A percentile compares a stretch with the other conserved stretches of the same genome.
Evolutionary conservation across 106 monocot genomes (phyloP).

Genomic region (Dactylorhiza incarnata): DNA sequence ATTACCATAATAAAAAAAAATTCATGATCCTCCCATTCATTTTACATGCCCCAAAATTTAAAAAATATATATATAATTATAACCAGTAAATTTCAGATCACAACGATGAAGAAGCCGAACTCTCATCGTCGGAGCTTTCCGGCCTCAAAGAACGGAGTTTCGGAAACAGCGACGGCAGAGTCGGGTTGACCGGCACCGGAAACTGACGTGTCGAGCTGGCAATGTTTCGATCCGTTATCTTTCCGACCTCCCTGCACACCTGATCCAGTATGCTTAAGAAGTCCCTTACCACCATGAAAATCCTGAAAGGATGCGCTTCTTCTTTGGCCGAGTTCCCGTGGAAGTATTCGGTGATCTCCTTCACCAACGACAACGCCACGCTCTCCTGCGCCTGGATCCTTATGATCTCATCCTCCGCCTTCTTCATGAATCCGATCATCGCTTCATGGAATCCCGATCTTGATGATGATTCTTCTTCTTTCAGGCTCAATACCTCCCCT

Average conservation of each 20-base stretch:
- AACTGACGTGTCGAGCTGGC: conserved; percentile 39
- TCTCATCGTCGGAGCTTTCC: conserved; percentile 56
- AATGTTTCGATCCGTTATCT: conserved; percentile 34
- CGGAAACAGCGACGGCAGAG: conserved; percentile 31
- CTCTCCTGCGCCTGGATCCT: conserved; percentile 74
- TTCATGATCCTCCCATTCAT: neutral
- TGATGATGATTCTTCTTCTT: conserved; percentile 1
- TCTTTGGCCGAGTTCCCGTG: conserved; percentile 77
- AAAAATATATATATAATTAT: neutral
- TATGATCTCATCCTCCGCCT: conserved; percentile 68
- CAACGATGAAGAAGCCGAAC: conserved; percentile 16
- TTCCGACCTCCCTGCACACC: conserved; percentile 82
- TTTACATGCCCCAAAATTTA: neutral
- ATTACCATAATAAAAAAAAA: neutral
- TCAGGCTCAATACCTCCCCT: conserved; percentile 35
- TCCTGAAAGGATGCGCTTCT: conserved; percentile 83
- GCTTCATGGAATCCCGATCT: conserved; percentile 25
- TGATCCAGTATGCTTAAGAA: conserved; percentile 66
- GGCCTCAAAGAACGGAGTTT: conserved; percentile 35
- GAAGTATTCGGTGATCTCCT: conserved; percentile 92
- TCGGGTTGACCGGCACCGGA: conserved; percentile 63
- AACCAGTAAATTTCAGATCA: neutral
- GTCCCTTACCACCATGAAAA: conserved; percentile 90
- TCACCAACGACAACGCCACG: conserved; percentile 61
- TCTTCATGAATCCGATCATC: conserved; percentile 51